Evolutionary conservation across 73 alveolate species (phyloP), one percentile per base, ranked within the genome.

Genomic region (Symbiodinium natans): DNA sequence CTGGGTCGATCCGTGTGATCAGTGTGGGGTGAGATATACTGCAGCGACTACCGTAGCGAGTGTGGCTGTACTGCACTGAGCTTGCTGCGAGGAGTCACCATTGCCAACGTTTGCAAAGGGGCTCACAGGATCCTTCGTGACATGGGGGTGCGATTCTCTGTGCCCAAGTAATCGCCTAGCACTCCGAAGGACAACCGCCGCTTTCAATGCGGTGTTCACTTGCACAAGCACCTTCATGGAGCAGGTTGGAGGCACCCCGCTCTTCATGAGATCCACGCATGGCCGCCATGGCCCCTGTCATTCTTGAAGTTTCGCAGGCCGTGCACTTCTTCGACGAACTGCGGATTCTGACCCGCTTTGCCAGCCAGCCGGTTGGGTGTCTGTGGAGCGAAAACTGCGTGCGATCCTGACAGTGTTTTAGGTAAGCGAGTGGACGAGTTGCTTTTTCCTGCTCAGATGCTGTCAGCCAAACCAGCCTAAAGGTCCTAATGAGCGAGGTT

Each of bases 311-410:
- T 19, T 10, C n/a, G 13, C 41, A 90, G 97, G 97, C 97, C 38
- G 97, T 85, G 5, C 87, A 56, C 52, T 90, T 90, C 88, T 90
- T 90, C 77, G 97, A 90, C 83, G 97, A 90, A 31, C 97, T 90
- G 43, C 77, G 97, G 43, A 90, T 90, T 56, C 39, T 90, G 83
- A 41, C 39, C 27, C 83, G 88, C 29, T 90, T 90, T 42, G 89
- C 80, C 15, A n/a, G 80, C 36, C 94, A 87, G 85, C 85, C 94
- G 33, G 6, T 13, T 46, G 59, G 13, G 59, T 13, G 6, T 46
- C 13, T 6, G 59, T 46, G 59, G 59, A 46, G 21, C 59, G 59
- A 46, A 6, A 6, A 13, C 59, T 46, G 59, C 13, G 59, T 46
- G n/a, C n/a, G n/a, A n/a, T n/a, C n/a, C n/a, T n/a, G n/a, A n/a